phyloP scores from a whole-genome alignment of 345 rosid genomes.

The Eucalyptus microcorys region DNA sequence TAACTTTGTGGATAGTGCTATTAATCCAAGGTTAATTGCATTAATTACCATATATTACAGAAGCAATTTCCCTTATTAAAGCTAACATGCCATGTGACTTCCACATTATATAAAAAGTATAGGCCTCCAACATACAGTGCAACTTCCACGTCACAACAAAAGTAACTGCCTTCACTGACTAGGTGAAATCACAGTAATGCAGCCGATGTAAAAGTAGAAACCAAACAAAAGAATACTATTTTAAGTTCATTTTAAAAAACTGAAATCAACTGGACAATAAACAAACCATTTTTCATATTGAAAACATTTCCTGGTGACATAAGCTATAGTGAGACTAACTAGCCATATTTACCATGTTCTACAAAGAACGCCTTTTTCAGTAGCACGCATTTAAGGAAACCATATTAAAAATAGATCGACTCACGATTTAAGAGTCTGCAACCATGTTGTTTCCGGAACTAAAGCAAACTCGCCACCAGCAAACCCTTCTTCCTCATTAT shows the following conservation, averaged over 20 bases:
- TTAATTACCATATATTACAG: not conserved
- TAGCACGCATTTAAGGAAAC: not conserved
- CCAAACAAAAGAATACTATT: not conserved
- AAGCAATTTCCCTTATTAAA: not conserved
- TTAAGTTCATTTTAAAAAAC: not conserved
- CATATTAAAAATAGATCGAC: not conserved
- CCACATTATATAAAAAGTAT: not conserved
- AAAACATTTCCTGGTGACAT: not conserved
- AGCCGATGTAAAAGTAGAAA: not conserved
- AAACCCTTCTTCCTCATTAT: slow-evolving; percentile 20
- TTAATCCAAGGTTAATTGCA: not conserved
- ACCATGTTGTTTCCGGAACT: slow-evolving; percentile 48
- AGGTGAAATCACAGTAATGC: not conserved
- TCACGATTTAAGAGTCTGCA: slow-evolving; percentile 51
- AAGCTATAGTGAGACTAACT: not conserved
- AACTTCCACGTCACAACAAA: not conserved
- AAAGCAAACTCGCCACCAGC: slow-evolving; percentile 42
- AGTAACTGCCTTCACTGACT: not conserved
- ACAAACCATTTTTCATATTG: not conserved
- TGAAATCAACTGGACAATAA: not conserved
- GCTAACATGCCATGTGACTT: not conserved
- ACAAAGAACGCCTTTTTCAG: not conserved
- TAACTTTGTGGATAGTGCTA: not conserved
- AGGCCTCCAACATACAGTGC: not conserved
- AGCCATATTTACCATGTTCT: not conserved